A percentile compares a stretch with the other conserved stretches of the same genome.
Evolutionary conservation across 352 stramenopile species (phyloP).

Genomic region (Phytophthora ramorum): DNA sequence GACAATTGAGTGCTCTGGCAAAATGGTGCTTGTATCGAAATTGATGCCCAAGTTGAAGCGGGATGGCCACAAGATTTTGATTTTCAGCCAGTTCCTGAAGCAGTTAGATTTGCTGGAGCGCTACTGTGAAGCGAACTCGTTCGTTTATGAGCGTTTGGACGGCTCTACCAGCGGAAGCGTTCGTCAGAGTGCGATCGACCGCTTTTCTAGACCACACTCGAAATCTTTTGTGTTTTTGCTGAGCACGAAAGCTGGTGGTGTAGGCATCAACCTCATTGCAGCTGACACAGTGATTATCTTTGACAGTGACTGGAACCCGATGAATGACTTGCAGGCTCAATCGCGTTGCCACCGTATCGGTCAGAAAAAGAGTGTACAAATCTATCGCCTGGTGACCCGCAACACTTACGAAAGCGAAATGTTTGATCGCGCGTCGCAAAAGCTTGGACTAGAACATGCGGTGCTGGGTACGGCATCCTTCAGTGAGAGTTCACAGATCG

Average conservation of each 20-base stretch:
- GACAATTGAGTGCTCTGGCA: constrained; percentile 85
- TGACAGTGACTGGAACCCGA: constrained; percentile 99
- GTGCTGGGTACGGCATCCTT: constrained; percentile 96
- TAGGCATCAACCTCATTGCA: constrained; percentile 98
- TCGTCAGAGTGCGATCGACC: constrained; percentile 95
- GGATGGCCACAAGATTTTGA: constrained; percentile 94
- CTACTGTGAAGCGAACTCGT: constrained; percentile 92
- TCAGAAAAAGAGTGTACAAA: constrained; percentile 98
- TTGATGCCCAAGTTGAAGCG: constrained; percentile 91
- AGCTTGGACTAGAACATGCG: constrained; percentile 98
- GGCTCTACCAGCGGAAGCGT: constrained; percentile 89
- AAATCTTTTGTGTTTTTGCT: constrained; percentile 99
- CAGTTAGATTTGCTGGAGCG: constrained; percentile 95
- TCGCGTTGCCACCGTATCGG: constrained; percentile 98
- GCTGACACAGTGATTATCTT: constrained; percentile 99
- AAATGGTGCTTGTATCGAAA: constrained; percentile 92
- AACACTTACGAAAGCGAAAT: constrained; percentile 99
- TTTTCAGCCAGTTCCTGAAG: constrained; percentile 96
- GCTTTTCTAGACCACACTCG: constrained; percentile 95
- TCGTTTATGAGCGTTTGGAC: constrained; percentile 91
- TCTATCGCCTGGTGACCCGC: constrained; percentile 97
- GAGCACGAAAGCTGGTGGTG: constrained; percentile 97
- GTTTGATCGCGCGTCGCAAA: constrained; percentile 98
- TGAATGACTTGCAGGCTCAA: constrained; percentile 92
- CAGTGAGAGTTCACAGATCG: constrained; percentile 90